These are phyloP conservation scores for Ceratobasidium papillatum DNA, from an alignment of 1,284 basidiomycete genomes.

Conservation along the genomic window DNA sequence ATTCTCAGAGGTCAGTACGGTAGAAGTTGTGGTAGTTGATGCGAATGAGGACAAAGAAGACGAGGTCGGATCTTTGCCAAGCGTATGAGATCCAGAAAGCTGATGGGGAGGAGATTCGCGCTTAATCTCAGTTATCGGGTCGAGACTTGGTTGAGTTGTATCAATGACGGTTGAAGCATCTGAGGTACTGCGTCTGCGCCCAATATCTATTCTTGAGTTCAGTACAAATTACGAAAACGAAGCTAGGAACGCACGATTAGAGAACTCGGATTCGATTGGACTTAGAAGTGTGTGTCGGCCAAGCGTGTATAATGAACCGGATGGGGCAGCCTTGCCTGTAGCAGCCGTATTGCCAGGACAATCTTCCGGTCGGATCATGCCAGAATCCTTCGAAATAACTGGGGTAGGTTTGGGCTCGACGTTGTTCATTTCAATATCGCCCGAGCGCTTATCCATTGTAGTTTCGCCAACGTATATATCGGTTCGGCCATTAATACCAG, in stretches of 20 bases:
- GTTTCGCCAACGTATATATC: neutral
- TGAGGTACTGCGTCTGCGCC: conserved; percentile 5
- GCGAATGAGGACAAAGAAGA: conserved; percentile 24
- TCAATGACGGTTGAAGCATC: conserved; percentile 33
- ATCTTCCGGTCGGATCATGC: neutral
- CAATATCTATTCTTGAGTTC: neutral
- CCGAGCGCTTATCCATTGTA: neutral
- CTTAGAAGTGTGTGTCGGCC: conserved; percentile 20
- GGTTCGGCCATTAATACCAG: neutral
- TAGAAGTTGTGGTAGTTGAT: conserved; percentile 5
- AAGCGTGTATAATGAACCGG: conserved; percentile 18
- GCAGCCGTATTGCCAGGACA: neutral
- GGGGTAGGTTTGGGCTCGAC: neutral
- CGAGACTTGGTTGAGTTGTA: neutral
- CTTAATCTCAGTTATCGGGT: conserved; percentile 2
- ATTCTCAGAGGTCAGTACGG: conserved; percentile 11
- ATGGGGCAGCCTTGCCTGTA: neutral
- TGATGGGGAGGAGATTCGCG: conserved; percentile 27
- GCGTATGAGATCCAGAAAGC: conserved; percentile 22
- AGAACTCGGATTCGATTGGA: neutral
- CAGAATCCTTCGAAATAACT: neutral
- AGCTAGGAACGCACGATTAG: conserved; percentile 1
- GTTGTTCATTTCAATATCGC: conserved; percentile 8
- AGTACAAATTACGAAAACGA: neutral
- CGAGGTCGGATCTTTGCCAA: conserved; percentile 17